A percentile compares a stretch with the other conserved stretches of the same genome.
phyloP scores from a whole-genome alignment of 2,329 filamentous ascomycete genomes.

The Cladosporium sp. region DNA sequence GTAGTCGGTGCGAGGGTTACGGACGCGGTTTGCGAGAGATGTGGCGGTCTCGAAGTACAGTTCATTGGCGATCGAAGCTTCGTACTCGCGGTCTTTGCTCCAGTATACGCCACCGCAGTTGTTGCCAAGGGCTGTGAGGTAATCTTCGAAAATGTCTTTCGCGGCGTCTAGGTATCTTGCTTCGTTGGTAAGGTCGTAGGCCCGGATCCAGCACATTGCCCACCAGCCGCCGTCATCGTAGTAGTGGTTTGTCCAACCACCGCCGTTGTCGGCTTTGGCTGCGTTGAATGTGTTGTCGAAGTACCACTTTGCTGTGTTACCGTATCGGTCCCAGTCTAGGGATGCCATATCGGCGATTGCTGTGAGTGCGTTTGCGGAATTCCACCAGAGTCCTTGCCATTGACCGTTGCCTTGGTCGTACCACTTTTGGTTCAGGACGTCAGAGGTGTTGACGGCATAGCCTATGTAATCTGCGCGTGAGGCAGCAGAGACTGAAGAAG shows the following conservation, averaged over 20 bases:
- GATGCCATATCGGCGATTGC: slow-evolving; percentile 57
- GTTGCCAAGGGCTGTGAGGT: slow-evolving; percentile 43
- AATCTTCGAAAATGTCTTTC: slow-evolving; percentile 47
- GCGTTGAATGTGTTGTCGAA: slow-evolving; percentile 46
- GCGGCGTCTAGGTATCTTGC: slow-evolving; percentile 48
- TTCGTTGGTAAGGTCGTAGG: slow-evolving; percentile 51
- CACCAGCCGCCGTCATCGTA: slow-evolving; percentile 57
- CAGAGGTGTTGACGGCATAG: slow-evolving; percentile 20
- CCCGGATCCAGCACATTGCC: slow-evolving; percentile 54
- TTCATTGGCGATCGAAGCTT: slow-evolving; percentile 57
- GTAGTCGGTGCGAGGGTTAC: slow-evolving; percentile 41
- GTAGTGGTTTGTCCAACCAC: slow-evolving; percentile 44
- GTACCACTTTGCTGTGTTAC: slow-evolving; percentile 38
- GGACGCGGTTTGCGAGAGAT: slow-evolving; percentile 53
- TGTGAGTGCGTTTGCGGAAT: slow-evolving; percentile 67
- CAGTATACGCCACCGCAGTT: slow-evolving; percentile 49
- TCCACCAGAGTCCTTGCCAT: slow-evolving; percentile 74
- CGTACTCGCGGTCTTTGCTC: slow-evolving; percentile 43
- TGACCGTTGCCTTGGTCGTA: slow-evolving; percentile 42
- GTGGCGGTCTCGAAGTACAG: slow-evolving; percentile 56
- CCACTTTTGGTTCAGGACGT: slow-evolving; percentile 22
- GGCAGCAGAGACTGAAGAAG: slow-evolving; percentile 16
- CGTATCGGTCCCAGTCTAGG: slow-evolving; percentile 34
- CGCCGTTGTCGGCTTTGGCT: slow-evolving; percentile 22
- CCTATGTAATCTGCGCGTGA: slow-evolving; percentile 16